Conservation (phyloP, 495 filamentous ascomycete genomes). For the Lophium mytilinum region DNA sequence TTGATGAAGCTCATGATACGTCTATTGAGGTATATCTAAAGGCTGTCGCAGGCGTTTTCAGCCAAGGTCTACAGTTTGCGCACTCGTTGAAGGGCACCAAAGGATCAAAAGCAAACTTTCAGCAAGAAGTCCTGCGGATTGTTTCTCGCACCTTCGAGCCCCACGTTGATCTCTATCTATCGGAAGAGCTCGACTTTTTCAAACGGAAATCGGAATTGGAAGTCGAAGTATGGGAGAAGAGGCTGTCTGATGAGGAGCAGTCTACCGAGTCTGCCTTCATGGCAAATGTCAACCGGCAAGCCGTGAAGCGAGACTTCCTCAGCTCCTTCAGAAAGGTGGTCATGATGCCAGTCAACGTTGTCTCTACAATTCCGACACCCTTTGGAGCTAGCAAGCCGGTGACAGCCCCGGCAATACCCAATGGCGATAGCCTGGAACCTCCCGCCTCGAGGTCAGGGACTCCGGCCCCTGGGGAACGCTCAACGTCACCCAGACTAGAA, state of each 20-base stretch:
- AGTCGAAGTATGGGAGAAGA: conserved; percentile 81
- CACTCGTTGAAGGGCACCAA: conserved; percentile 58
- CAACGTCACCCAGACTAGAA: conserved; percentile 47
- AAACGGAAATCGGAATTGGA: conserved; percentile 63
- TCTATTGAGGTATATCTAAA: conserved; percentile 74
- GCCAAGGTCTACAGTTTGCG: conserved; percentile 70
- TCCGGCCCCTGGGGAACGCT: conserved; percentile 23
- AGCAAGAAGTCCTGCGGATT: conserved; percentile 48
- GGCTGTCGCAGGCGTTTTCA: conserved; percentile 79
- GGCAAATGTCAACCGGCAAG: conserved; percentile 87
- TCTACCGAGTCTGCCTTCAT: conserved; percentile 89
- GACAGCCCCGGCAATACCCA: conserved; percentile 16
- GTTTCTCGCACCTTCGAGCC: conserved; percentile 73
- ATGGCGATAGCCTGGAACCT: conserved; percentile 17
- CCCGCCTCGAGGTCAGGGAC: conserved; percentile 27
- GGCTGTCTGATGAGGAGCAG: conserved; percentile 82
- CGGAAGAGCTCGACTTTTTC: conserved; percentile 86
- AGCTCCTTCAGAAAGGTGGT: conserved; percentile 98
- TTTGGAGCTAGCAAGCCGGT: conserved; percentile 42
- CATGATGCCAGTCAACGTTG: conserved; percentile 92
- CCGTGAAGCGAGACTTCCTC: conserved; percentile 91
- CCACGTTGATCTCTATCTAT: conserved; percentile 85
- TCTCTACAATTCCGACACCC: conserved; percentile 48
- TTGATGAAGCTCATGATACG: conserved; percentile 79
- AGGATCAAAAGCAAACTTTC: conserved; percentile 47